Conservation (phyloP, 306 rosid genomes). For the Ormosia emarginata region DNA sequence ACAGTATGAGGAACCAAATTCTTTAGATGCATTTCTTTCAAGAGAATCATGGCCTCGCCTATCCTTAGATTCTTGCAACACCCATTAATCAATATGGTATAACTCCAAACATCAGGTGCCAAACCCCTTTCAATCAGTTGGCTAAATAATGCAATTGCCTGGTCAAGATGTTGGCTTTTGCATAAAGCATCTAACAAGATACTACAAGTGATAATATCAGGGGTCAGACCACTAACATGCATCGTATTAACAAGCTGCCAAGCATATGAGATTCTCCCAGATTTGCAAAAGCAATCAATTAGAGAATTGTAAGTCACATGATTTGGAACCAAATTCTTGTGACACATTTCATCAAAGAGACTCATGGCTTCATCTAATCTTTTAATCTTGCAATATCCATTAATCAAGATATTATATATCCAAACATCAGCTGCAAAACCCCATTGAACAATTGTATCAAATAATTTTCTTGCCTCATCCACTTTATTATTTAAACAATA, state of each 20-base stretch:
- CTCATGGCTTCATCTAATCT: constrained; percentile 5
- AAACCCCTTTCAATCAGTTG: background rate
- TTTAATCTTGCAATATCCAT: constrained; percentile 24
- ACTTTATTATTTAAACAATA: constrained; percentile 12
- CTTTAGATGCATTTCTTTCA: background rate
- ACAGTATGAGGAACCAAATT: background rate
- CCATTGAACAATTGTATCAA: background rate
- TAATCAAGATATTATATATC: constrained; percentile 12
- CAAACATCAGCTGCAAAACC: constrained; percentile 16
- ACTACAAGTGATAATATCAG: constrained; percentile 13
- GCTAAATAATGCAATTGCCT: background rate
- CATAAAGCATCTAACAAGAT: constrained; percentile 23
- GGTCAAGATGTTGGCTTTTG: constrained; percentile 2
- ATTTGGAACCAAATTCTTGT: background rate
- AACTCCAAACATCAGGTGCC: background rate
- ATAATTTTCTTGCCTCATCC: constrained; percentile 18
- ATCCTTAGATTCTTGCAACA: background rate
- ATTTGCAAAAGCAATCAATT: constrained; percentile 6
- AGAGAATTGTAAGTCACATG: constrained; percentile 16
- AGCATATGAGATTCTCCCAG: constrained; percentile 12
- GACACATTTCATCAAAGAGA: constrained; percentile 12
- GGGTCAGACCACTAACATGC: background rate
- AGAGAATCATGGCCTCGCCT: background rate
- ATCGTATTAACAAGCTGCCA: background rate
- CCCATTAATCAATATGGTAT: background rate